Evolutionary conservation across 2,329 filamentous ascomycete species (phyloP).

Genomic region (Colletotrichum coccodes): DNA sequence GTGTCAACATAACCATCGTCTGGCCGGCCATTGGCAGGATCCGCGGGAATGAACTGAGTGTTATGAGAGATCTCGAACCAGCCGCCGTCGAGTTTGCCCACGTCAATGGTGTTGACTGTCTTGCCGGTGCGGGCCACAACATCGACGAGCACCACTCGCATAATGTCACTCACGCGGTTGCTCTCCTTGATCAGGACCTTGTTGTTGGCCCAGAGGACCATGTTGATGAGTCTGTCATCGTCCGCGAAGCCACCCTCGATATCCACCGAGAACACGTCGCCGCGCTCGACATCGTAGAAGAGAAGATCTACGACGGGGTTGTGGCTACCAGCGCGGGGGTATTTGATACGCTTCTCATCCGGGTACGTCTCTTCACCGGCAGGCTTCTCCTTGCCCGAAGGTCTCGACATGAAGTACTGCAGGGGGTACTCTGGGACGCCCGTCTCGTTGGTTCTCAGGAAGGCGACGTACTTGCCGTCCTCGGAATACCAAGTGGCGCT

Average conservation of each 20-base stretch:
- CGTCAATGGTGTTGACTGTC: conserved; percentile 81
- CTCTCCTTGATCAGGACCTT: conserved; percentile 91
- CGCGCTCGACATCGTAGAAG: conserved; percentile 86
- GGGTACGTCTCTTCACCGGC: conserved; percentile 88
- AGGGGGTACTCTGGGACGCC: conserved; percentile 91
- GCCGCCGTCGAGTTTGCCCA: conserved; percentile 88
- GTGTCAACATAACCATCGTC: conserved; percentile 95
- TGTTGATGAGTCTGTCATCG: conserved; percentile 89
- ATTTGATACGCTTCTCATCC: conserved; percentile 92
- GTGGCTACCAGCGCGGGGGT: conserved; percentile 93
- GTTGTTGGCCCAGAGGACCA: conserved; percentile 88
- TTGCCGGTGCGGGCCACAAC: conserved; percentile 78
- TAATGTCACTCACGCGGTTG: conserved; percentile 91
- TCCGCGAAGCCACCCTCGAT: conserved; percentile 82
- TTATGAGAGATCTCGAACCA: conserved; percentile 96
- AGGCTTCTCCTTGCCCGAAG: conserved; percentile 76
- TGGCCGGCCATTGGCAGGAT: conserved; percentile 77
- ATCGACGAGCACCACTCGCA: conserved; percentile 89
- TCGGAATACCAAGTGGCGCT: conserved; percentile 89
- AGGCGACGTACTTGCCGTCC: conserved; percentile 84
- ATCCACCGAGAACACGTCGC: conserved; percentile 82
- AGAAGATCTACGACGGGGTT: conserved; percentile 90
- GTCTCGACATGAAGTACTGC: conserved; percentile 90
- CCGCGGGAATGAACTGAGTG: conserved; percentile 87
- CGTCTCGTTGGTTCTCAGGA: conserved; percentile 88